Evolutionary conservation across 2,329 filamentous ascomycete genomes (phyloP), one percentile per base, ranked within the genome.

Genomic region (Graphium sp.): DNA sequence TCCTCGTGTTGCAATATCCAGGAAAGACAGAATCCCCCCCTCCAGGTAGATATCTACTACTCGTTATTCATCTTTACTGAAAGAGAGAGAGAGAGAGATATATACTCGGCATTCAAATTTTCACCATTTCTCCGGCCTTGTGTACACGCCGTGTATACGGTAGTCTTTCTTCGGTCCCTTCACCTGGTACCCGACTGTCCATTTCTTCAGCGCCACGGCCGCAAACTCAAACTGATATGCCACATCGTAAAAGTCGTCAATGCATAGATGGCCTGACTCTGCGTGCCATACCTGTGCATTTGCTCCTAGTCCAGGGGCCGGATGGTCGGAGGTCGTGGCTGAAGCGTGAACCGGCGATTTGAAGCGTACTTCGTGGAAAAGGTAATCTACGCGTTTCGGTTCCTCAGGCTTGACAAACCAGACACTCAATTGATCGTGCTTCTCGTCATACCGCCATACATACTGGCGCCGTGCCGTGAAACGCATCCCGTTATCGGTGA

Each of bases 151-250:
- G 7, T 52, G 46, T 30, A 75, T 71, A 0, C 53, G 66, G 42
- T 84, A 84, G 41, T 83, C 72, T 50, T 84, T 84, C 45, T 70
- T 70, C 3, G 77, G 78, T 0, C 78, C 79, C 16, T 63, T 67
- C 2, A 83, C 78, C 2, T 57, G 60, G 39, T 82, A 81, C 29
- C 55, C 62, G 24, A 78, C 55, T 18, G 48, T 60, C 66, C 74
- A 81, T 16, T 57, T 48, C 29, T 46, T 44, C 37, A 82, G 39
- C 24, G 63, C 63, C 2, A 74, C 55, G 9, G 65, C 68, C 26
- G 57, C 46, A 38, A 74, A 77, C 7, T 47, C 48, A 47, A 85
- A 85, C 35, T 70, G 61, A 46, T 82, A 83, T 24, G 58, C 54
- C 22, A 78, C 74, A 32, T 77, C 60, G 42, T 84, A 84, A 37